Percentiles rank a stretch among this genome's conserved stretches.
Evolutionary conservation across 192 early-diverging fungal genomes (phyloP).

Genomic region (Coemansia sp.): DNA sequence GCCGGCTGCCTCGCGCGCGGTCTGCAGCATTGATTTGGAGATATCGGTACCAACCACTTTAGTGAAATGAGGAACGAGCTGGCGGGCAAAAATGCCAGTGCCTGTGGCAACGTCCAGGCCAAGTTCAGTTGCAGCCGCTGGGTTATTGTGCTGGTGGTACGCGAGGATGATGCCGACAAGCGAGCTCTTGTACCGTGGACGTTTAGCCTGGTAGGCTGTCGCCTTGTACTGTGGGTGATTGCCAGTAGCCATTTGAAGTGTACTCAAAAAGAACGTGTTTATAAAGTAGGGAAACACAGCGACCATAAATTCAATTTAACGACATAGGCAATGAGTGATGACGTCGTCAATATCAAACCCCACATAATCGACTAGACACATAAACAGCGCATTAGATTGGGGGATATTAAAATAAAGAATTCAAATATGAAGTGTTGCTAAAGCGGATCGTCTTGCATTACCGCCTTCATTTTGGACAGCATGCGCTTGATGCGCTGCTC

Average conservation of each 20-base stretch:
- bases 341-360: no score
- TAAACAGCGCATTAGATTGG: neutral
- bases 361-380: neutral
- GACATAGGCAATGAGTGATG: no score
- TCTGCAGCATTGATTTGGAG: slow-evolving; percentile 39
- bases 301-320: no score
- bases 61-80: slow-evolving; percentile 19
- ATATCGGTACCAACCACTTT: slow-evolving; percentile 46
- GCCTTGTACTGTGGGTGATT: slow-evolving; percentile 22
- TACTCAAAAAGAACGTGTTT: no score
- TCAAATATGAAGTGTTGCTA: slow-evolving; percentile 4
- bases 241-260: slow-evolving; percentile 28
- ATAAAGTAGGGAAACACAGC: no score
- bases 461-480: slow-evolving; percentile 39
- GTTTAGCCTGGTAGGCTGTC: slow-evolving; percentile 29
- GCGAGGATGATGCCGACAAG: slow-evolving; percentile 28
- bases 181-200: slow-evolving; percentile 32
- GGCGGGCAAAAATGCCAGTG: slow-evolving; percentile 49
- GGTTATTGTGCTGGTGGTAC: slow-evolving; percentile 29
- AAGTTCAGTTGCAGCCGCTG: slow-evolving; percentile 26
- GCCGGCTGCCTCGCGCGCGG: slow-evolving; percentile 22
- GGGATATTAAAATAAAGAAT: slow-evolving; percentile 1
- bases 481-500: slow-evolving; percentile 46
- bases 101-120: slow-evolving; percentile 53
- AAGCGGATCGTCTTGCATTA: slow-evolving; percentile 27